Evolutionary conservation across 768 basidiomycete genomes (phyloP), one percentile per base, ranked within the genome.

Genomic region (Xerocomellus intermedius): DNA sequence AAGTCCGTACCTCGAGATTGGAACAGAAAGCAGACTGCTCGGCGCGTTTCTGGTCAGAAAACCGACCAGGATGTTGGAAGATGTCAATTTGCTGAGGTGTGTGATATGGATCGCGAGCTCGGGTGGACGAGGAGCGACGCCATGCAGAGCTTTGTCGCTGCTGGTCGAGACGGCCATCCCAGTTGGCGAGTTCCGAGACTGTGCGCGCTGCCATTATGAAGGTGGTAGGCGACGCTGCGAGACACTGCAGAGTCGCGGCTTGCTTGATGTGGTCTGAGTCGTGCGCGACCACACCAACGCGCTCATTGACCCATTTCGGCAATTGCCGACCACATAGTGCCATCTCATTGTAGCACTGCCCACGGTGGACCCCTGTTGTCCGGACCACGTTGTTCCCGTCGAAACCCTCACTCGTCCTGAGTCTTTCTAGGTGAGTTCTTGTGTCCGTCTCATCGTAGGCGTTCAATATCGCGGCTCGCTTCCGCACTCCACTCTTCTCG

Each of bases 201-300:
- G 54, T 54, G 32, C 52, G 55, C 38, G 62, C 48, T 8, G 53
- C 38, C 66, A 68, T 68, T n/a, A n/a, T n/a, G n/a, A n/a, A n/a
- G n/a, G 44, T 19, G n/a, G 21, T 21, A n/a, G 21, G 46, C 61
- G 42, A 45, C 22, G 52, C 19, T 35, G 30, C 28, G 33, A 35
- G 51, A 35, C 24, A 28, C 1, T n/a, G 19, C 42, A 30, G 26
- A 41, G 35, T 12, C 56, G 28, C 39, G 28, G 10, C n/a, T 35
- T n/a, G 57, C 9, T 2, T 36, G 61, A 56, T 51, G 55, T 41
- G 26, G 26, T 37, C 21, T 45, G 51, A 42, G 45, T 39, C 28
- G 28, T 12, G 45, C 58, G 38, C 37, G 53, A 61, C 50, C 6
- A 17, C 42, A 17, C 42, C 41, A 63, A 48, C 57, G 54, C 54